phyloP scores from a whole-genome alignment of 2,329 filamentous ascomycete genomes.

The Clonostachys solani region DNA sequence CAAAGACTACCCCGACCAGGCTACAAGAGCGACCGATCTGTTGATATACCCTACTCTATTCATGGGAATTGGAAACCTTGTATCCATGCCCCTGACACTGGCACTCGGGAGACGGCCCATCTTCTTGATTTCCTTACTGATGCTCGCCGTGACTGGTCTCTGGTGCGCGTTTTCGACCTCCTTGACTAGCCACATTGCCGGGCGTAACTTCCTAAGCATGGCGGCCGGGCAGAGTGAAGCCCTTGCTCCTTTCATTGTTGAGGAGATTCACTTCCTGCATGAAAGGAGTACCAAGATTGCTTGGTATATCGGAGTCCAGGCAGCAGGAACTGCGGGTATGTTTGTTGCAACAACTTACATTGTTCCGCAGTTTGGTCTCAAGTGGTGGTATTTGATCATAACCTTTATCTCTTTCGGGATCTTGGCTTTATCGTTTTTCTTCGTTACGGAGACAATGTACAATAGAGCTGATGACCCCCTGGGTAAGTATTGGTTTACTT shows the following conservation, averaged over 20 bases:
- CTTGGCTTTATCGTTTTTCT: conserved; percentile 18
- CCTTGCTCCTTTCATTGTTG: conserved; percentile 30
- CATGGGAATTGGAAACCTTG: conserved; percentile 21
- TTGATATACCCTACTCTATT: conserved; percentile 7
- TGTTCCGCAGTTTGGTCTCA: conserved; percentile 29
- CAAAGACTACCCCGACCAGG: no score
- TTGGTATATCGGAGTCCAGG: conserved; percentile 30
- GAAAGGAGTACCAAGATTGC: conserved; percentile 32
- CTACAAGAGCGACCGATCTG: no score
- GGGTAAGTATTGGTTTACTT: no score
- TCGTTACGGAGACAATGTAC: conserved; percentile 37
- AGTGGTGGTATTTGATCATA: conserved; percentile 35
- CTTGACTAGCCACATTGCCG: conserved; percentile 20
- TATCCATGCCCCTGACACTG: conserved; percentile 25
- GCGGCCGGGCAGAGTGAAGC: conserved; percentile 35
- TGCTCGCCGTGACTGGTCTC: conserved; percentile 18
- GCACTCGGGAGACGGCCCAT: conserved; percentile 25
- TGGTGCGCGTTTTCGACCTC: conserved; percentile 5
- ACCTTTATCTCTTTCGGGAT: conserved; percentile 23
- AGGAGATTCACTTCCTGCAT: conserved; percentile 38
- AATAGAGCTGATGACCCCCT: not conserved
- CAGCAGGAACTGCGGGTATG: conserved; percentile 26
- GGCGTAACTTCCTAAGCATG: conserved; percentile 28
- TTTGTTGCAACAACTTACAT: conserved; percentile 34
- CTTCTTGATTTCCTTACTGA: conserved; percentile 17